These are phyloP conservation scores for Ceratobasidium sp. DNA, from an alignment of 1,284 basidiomycete genomes.

Conservation along the genomic window DNA sequence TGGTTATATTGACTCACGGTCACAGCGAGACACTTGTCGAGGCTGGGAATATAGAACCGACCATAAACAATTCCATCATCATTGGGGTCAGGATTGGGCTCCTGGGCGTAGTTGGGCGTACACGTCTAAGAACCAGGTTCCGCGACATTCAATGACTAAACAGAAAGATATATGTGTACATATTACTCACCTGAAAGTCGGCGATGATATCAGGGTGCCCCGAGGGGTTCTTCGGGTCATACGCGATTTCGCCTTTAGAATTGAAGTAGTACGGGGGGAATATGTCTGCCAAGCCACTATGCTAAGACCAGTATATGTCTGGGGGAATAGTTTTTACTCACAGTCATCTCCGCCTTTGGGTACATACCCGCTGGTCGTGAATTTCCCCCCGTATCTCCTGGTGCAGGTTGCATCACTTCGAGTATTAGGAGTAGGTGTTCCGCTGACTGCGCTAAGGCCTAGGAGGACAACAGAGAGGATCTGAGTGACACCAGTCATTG, in stretches of 20 bases:
- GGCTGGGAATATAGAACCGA: neutral
- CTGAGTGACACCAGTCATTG: neutral
- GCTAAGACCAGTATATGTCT: neutral
- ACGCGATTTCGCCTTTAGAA: no score
- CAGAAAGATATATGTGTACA: no score
- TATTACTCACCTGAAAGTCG: no score
- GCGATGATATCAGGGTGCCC: no score
- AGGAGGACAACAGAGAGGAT: neutral
- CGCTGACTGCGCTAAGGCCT: neutral
- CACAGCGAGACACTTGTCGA: neutral
- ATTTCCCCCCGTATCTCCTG: neutral
- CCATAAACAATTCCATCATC: neutral
- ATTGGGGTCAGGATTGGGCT: neutral
- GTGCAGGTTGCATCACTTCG: neutral
- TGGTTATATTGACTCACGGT: neutral
- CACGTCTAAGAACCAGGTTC: neutral
- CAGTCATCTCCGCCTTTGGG: neutral
- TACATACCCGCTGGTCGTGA: conserved; percentile 4
- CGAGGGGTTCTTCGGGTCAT: no score
- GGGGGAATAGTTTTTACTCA: neutral
- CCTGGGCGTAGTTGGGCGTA: conserved; percentile 1
- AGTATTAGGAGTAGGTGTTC: neutral
- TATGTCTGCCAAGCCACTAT: no score
- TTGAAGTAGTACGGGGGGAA: no score
- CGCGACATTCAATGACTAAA: neutral